Conservation (phyloP, 2,329 filamentous ascomycete genomes). For the Blumeriella jaapii region DNA sequence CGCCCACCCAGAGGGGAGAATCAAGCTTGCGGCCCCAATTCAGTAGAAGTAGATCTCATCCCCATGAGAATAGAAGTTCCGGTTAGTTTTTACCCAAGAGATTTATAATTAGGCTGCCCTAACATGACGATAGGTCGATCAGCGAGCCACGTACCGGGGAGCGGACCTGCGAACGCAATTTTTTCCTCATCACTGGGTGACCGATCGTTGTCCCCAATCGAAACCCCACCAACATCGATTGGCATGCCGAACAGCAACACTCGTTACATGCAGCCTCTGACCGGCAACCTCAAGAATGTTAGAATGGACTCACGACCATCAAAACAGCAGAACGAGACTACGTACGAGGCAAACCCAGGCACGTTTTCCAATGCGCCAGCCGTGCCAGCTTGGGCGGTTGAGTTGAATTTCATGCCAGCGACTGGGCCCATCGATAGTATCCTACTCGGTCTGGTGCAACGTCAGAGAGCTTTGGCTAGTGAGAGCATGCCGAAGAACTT, state of each 20-base stretch:
- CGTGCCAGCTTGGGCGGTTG: constrained; percentile 28
- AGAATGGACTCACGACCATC: background rate
- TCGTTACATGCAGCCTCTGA: no score
- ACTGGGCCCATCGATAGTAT: constrained; percentile 28
- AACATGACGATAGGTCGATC: constrained; percentile 10
- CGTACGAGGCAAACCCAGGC: background rate
- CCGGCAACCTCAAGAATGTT: background rate
- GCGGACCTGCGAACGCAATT: background rate
- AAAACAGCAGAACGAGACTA: background rate
- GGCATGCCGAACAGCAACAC: no score
- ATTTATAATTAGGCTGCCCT: no score
- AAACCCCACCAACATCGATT: no score
- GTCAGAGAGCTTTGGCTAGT: constrained; percentile 28
- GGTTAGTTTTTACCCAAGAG: constrained; percentile 3
- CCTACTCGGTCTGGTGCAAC: constrained; percentile 28
- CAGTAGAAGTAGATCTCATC: constrained; percentile 13
- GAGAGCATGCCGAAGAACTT: constrained; percentile 20
- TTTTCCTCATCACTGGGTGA: background rate
- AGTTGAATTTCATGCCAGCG: constrained; percentile 25
- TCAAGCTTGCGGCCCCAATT: constrained; percentile 8
- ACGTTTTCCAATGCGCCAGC: constrained; percentile 4
- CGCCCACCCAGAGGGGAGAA: background rate
- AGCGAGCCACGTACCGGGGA: background rate
- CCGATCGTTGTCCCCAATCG: constrained; percentile 2
- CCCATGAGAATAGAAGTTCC: constrained; percentile 7